Conservation (phyloP, 306 rosid species). For the Argentina anserina region DNA sequence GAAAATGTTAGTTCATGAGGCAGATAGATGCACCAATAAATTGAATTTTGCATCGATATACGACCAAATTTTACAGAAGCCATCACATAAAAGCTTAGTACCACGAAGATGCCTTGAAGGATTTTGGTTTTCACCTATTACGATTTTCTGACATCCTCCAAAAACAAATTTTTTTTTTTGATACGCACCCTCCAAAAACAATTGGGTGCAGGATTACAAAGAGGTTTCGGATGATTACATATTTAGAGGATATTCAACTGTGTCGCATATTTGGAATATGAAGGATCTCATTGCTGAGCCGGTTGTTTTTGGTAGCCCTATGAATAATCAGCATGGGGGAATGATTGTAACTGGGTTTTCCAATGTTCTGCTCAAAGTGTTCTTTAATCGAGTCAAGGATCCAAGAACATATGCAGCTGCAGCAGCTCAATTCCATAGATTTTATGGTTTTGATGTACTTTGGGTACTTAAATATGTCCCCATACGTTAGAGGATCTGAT, state of each 20-base stretch:
- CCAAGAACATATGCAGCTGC: not conserved
- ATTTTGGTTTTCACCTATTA: not conserved
- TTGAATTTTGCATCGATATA: not conserved
- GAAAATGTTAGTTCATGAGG: not conserved
- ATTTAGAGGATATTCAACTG: not conserved
- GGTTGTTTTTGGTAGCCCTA: not conserved
- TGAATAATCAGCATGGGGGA: not conserved
- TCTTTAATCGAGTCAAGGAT: not conserved
- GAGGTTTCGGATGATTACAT: not conserved
- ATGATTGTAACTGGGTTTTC: not conserved
- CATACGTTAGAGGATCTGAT: not conserved
- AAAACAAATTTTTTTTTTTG: too few species aligned
- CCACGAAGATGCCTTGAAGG: not conserved
- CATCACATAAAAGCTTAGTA: not conserved
- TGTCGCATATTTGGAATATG: not conserved
- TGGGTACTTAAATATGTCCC: not conserved
- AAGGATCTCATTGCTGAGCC: not conserved
- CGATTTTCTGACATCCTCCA: not conserved
- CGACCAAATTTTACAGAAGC: not conserved
- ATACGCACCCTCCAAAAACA: not conserved
- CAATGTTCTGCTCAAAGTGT: not conserved
- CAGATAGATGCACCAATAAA: not conserved
- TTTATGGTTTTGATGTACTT: not conserved
- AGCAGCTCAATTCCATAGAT: not conserved
- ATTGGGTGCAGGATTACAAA: not conserved